Percentiles rank a stretch among this genome's conserved stretches.
phyloP scores from a whole-genome alignment of 768 basidiomycete species.

The Lentinula edodes region DNA sequence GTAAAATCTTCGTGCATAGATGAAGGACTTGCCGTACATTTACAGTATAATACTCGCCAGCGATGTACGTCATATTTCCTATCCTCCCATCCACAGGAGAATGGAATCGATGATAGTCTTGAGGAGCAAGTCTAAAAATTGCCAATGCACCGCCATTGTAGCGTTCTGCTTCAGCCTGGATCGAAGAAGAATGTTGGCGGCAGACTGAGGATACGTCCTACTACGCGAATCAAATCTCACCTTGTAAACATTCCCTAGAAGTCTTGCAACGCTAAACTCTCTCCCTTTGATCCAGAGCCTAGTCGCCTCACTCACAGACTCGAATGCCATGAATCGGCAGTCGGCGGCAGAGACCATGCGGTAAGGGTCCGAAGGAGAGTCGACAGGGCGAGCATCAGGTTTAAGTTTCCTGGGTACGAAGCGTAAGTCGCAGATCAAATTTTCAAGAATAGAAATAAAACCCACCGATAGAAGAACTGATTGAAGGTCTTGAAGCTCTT shows the following conservation, averaged over 20 bases:
- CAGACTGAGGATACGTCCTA: neutral
- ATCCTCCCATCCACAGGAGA: slow-evolving; percentile 81
- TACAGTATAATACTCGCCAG: slow-evolving; percentile 95
- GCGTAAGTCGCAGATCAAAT: slow-evolving; percentile 2
- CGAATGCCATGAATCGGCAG: slow-evolving; percentile 94
- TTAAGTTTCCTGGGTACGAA: slow-evolving; percentile 69
- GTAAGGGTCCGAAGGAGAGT: slow-evolving; percentile 65
- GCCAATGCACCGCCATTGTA: slow-evolving; percentile 80
- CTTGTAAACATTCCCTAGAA: slow-evolving; percentile 73
- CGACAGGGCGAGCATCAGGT: slow-evolving; percentile 69
- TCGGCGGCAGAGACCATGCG: slow-evolving; percentile 89
- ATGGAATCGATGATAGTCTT: slow-evolving; percentile 96
- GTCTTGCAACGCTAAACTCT: slow-evolving; percentile 76
- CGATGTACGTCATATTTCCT: slow-evolving; percentile 75
- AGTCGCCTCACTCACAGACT: slow-evolving; percentile 81
- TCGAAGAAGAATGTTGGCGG: neutral
- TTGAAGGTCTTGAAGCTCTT: slow-evolving; percentile 91
- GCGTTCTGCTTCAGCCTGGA: slow-evolving; percentile 55
- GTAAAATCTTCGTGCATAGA: neutral
- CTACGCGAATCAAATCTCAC: neutral
- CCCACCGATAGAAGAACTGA: slow-evolving; percentile 78
- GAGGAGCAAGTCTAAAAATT: slow-evolving; percentile 89
- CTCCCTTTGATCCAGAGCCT: slow-evolving; percentile 95
- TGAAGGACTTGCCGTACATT: slow-evolving; percentile 49
- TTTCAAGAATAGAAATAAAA: neutral